Base-by-base conservation (phyloP, 2,329 filamentous ascomycete species). In the Aureobasidium subglaciale region DNA sequence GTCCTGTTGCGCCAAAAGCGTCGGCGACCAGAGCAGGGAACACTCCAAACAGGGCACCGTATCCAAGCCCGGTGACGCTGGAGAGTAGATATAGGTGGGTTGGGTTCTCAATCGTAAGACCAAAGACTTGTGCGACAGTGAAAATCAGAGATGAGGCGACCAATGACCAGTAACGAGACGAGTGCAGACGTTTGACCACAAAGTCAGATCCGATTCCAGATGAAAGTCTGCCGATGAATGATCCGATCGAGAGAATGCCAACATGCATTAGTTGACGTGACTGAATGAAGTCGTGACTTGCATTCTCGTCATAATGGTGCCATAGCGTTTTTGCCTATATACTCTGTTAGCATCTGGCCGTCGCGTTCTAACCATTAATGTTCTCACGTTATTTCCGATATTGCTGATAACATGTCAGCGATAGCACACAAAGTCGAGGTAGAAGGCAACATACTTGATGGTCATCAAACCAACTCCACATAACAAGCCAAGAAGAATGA, bases 381-480 rank as follows among this genome's bases (percentile, higher is more conserved):
- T 3, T 34, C 50, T 54, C 15, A 54, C 50, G 63, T 91, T 84
- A 67, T 96, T 95, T 40, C 93, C 93, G 65, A 97, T 96, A 64
- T 99, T 99, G 74, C 90, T 95, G 63, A 38, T 10, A 22, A 20
- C 13, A 16, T 10, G 59, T 74, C 65, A 75, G 73, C 59, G 38
- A 52, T 5, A 8, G 43, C 18, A n/a, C 35, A 8, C 5, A 35
- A 27, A 25, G 16, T 20, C 24, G 24, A 30, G 11, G 18, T 13
- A 43, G 37, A 24, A 13, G n/a, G 11, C 20, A 22, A 76, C 87
- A 71, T 78, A 95, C 90, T 99, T 99, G 73, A 99, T 99, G 0
- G 92, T 97, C 93, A 99, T 99, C 61, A 99, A 75, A 10, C 93
- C 93, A 63, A 96, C 87, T 52, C 93, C 93, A 35, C 90, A 90